Base-by-base conservation (phyloP, 75 land plant genomes). In the Picea glauca region DNA sequence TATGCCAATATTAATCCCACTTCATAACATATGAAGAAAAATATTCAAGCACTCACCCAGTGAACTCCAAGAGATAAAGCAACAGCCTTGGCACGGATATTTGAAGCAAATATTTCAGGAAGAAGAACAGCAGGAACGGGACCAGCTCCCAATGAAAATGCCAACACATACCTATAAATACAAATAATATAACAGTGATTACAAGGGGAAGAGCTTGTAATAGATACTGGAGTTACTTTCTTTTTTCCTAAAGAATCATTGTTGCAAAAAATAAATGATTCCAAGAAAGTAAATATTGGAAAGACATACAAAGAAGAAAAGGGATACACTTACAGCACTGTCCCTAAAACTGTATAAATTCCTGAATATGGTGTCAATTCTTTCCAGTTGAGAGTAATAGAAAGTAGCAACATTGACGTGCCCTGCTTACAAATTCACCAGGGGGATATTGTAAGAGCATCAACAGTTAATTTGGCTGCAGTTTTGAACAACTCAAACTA, bases 141-240 rank as follows among this genome's bases (percentile, higher is more conserved):
- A 40, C 85, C 85, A 74, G 85, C 83, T 9, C 85, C 85, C 31
- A 83, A 56, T n/a, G 85, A 80, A 58, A 83, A 83, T 38, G 85
- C 83, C 78, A 80, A 61, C 78, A 83, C 83, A 66, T 80, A 83
- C 23, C 85, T 83, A 83, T 33, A 58, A 50, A 50, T 50, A 50
- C 56, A 50, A 50, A 50, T 50, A 50, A 50, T 50, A 50, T 50
- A 9, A 50, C 56, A 11, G 56, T 50, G 12, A 9, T 50, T 50
- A 50, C 56, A 50, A 50, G 2, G 11, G 56, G 56, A 9, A 50
- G 11, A 50, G 12, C 56, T 50, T 50, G 2, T 50, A 50, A 50
- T 50, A 50, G 56, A 9, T 63, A 21, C 17, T 26, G 4, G 30
- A 75, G 5, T 46, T 33, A 3, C 7, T 18, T 17, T 31, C 15